Base-by-base conservation (phyloP, 352 stramenopile genomes). In the Globisporangium lucens region DNA sequence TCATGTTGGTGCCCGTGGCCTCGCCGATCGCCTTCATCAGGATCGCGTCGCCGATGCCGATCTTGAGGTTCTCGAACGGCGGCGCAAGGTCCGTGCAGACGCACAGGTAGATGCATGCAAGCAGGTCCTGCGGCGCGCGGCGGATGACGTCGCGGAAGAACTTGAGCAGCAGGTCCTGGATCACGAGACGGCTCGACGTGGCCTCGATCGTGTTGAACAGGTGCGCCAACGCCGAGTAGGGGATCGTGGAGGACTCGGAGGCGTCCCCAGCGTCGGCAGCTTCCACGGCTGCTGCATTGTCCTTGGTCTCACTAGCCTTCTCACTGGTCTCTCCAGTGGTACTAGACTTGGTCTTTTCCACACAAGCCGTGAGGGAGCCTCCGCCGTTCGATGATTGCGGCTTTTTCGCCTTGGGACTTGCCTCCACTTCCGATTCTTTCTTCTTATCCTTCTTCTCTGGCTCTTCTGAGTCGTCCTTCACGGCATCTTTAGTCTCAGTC, bases 31-130 rank as follows among this genome's bases (percentile, higher is more conserved):
- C 94, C 77, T 99, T 99, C 74, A 98, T 98, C 20, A 99, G 75
- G 64, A 99, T 97, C 4, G 94, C 89, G 71, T 99, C 97, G 33
- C 98, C 98, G 58, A 99, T 98, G 20, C 98, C 98, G 30, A 99
- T 94, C 79, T 99, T 98, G 8, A 99, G 78, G 75, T 98, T 98
- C 70, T 99, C 92, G 66, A 98, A 99, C 30, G 95, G 89, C 2
- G 97, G 97, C 22, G 97, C 97, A 3, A 99, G 85, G 65, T 97
- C 83, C 20, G 93, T 96, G 72, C 84, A 95, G 13, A 94, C 85
- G 58, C 90, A 97, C 4, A 98, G 77, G 68, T 98, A 98, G 43
- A 98, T 93, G 67, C 87, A 94, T 8, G 91, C 77, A 46, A 98
- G 74, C 36, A 98, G 72, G 68, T 98, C 94, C 22, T 92, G 71